Evolutionary conservation across 2,329 filamentous ascomycete species (phyloP), one percentile per base, ranked within the genome.

Genomic region (Colletotrichum lini): DNA sequence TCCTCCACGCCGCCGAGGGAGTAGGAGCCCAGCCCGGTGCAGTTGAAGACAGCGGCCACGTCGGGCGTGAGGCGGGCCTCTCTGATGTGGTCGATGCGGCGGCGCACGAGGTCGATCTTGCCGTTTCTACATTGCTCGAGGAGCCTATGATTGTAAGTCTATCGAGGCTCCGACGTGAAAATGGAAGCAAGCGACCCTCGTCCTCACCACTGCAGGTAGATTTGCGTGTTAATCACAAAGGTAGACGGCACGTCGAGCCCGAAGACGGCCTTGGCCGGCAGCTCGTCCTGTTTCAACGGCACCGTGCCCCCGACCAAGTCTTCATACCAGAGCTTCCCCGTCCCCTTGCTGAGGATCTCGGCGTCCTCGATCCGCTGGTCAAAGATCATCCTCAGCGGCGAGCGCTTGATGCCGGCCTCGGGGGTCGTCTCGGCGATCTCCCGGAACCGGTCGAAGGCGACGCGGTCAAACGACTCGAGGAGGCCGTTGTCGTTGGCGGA

Each of bases 1-100:
- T 98, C 96, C 81, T 89, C 85, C 0, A 98, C 95, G 47, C 96
- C 96, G 10, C 94, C 94, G 1, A 98, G 89, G 67, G 87, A 91
- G 53, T 88, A 88, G 0, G 95, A 91, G 9, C 92, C 88, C 9
- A 98, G 84, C 0, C 95, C 96, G 0, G 95, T 96, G 75, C 94
- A 94, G 79, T 98, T 98, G 75, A 98, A 84, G 2, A 98, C 84
- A 2, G 58, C 63, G 0, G 18, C 30, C 16, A 97, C 80, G 76
- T 93, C 89, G 3, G 91, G 91, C 57, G 83, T 80, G 13, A 61
- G 64, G 76, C 82, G 74, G 0, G 94, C 94, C 52, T 97, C 92
- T 0, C 85, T 82, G 70, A 98, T 88, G 79, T 98, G 93, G n/a
- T 83, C 81, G 57, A 95, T 81, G 1, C 87, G 80, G 3, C 83